phyloP scores from a whole-genome alignment of 1,139 yeast genomes.

The Diutina mesorugosa region DNA sequence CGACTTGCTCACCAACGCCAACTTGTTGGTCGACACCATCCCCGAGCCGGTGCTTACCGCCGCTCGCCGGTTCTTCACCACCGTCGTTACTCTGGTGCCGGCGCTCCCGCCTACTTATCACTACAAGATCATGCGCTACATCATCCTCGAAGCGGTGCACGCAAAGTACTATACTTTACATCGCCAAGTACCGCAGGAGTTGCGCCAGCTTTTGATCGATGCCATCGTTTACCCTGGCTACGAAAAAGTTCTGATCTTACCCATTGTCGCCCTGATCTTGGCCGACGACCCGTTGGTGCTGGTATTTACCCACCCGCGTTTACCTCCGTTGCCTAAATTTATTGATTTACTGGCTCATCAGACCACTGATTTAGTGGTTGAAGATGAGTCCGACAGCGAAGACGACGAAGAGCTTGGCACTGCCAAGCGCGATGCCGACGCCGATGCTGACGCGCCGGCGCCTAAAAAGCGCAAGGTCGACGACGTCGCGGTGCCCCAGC shows the following conservation, averaged over 20 bases:
- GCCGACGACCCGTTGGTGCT: neutral
- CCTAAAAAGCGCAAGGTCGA: neutral
- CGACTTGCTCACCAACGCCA: neutral
- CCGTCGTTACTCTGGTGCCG: neutral
- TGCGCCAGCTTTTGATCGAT: neutral
- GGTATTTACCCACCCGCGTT: neutral
- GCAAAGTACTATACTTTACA: neutral
- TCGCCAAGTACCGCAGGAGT: neutral
- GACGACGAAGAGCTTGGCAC: neutral
- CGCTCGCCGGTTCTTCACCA: neutral
- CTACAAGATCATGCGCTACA: slow-evolving; percentile 1
- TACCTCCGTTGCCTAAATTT: neutral
- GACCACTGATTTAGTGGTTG: neutral
- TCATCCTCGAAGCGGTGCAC: neutral
- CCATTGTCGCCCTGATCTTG: neutral
- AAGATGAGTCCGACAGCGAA: neutral
- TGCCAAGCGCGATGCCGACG: neutral
- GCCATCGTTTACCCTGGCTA: neutral
- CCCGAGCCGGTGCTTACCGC: neutral
- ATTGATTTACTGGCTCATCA: neutral
- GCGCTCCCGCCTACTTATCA: neutral
- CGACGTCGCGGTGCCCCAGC: neutral
- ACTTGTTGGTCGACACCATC: neutral
- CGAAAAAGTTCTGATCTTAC: neutral
- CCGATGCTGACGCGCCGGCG: neutral